Base-by-base conservation (phyloP, 1,139 yeast genomes). In the Lodderomyces pseudojiufengensis region DNA sequence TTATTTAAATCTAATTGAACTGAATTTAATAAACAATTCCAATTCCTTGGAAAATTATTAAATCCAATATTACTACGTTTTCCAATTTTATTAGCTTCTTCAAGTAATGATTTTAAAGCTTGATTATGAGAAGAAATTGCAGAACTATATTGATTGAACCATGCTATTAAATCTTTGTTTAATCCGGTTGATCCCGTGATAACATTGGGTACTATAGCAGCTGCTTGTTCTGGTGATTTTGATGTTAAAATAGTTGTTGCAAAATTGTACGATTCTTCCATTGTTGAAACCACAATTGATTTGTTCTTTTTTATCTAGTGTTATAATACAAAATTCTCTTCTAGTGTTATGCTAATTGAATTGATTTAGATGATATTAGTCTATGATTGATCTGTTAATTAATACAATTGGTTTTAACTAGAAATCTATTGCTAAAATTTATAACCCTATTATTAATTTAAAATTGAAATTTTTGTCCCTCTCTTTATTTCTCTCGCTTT, bases 1-100 rank as follows among this genome's bases (percentile, higher is more conserved):
- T 76, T 61, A 29, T 66, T 64, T 36, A 76, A 62, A 49, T 82
- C 85, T 25, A 69, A 62, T 47, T 72, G 68, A 27, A 82, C 58
- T 29, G 75, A 70, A 27, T 65, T 65, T 25, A 81, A 55, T 29
- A 80, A 64, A 31, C 78, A 69, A 41, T 68, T 65, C 86, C 87
- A 82, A 37, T 80, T 54, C 11, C 43, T 70, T 21, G 73, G 65
- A 36, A 78, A 63, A 37, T 74, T 64, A 20, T 86, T 85, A 42
- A 77, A 67, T 36, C 80, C 73, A 28, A 63, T 63, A 28, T 60
- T 43, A 35, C 39, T 43, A 32, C 36, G 51, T 35, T 57, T 44
- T 24, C 40, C 35, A 25, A 43, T 42, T 27, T 36, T 40, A 24
- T 32, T 26, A 8, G 46, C 46, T 16, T 40, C 44, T 20, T 63